Conservation (phyloP, 192 early-diverging fungal genomes). For the Entophlyctis luteolus region DNA sequence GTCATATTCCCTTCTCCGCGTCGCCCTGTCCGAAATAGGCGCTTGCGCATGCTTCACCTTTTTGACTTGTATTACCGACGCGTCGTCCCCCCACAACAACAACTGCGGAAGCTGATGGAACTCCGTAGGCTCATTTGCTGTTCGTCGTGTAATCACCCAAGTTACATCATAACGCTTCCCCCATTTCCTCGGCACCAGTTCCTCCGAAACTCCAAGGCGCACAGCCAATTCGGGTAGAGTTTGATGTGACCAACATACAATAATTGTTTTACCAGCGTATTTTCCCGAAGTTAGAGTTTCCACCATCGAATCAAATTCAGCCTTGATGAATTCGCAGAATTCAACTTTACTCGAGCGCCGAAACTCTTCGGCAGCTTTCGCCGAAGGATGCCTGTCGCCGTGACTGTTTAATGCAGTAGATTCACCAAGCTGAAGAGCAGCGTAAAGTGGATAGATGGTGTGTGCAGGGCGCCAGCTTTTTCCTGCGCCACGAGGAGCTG, state of each 20-base stretch:
- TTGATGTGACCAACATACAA: constrained; percentile 54
- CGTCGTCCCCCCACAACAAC: neutral
- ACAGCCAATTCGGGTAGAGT: constrained; percentile 35
- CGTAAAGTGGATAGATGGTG: constrained; percentile 35
- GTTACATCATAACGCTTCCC: constrained; percentile 52
- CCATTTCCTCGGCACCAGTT: constrained; percentile 42
- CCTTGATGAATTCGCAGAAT: constrained; percentile 29
- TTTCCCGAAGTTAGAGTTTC: neutral
- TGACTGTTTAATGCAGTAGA: neutral
- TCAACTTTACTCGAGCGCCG: neutral
- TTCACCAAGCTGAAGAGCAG: neutral
- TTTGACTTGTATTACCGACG: too few relatives aligned
- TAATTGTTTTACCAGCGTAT: constrained; percentile 28
- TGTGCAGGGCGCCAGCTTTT: constrained; percentile 33
- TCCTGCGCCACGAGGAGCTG: constrained; percentile 19
- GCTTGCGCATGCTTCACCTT: too few relatives aligned
- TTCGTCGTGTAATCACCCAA: constrained; percentile 39
- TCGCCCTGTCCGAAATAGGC: neutral
- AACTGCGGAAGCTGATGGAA: neutral
- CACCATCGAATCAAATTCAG: constrained; percentile 18
- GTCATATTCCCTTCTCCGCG: neutral
- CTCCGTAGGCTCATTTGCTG: too few relatives aligned
- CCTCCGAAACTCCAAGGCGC: constrained; percentile 31
- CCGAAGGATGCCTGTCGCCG: neutral
- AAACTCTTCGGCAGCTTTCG: neutral